These are phyloP conservation scores for Haplographium delicatum DNA, from an alignment of 495 filamentous ascomycete genomes.

Conservation along the genomic window DNA sequence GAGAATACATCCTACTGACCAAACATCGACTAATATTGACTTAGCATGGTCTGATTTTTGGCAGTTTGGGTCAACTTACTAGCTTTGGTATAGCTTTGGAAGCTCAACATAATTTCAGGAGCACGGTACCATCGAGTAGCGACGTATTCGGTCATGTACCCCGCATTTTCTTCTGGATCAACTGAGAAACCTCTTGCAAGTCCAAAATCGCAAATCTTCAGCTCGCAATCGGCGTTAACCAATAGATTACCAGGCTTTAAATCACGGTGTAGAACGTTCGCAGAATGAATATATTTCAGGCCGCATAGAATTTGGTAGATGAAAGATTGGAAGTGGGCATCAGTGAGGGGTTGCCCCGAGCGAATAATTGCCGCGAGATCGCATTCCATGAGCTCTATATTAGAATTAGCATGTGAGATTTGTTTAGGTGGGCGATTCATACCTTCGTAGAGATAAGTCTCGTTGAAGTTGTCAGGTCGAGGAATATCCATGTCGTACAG, in stretches of 20 bases:
- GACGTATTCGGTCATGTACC: conserved; percentile 99
- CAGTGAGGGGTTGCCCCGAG: conserved; percentile 91
- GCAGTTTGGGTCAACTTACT: conserved; percentile 55
- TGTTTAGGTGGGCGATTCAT: conserved; percentile 17
- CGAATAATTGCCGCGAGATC: conserved; percentile 97
- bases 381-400: conserved; percentile 94
- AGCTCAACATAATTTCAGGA: conserved; percentile 98
- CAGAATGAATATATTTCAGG: conserved; percentile 97
- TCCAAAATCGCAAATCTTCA: conserved; percentile 99
- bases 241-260: conserved; percentile 95
- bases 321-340: conserved; percentile 94
- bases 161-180: conserved; percentile 96
- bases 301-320: conserved; percentile 95
- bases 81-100: conserved; percentile 99
- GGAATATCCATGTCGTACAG: conserved; percentile 99
- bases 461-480: conserved; percentile 96
- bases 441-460: conserved; percentile 99
- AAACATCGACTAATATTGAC: conserved; percentile 79
- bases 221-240: conserved; percentile 97
- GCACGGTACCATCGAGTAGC: conserved; percentile 98
- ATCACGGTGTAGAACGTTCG: conserved; percentile 94
- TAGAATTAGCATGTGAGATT: conserved; percentile 14
- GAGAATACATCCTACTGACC: conserved; percentile 97
- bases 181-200: conserved; percentile 93
- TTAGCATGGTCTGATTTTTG: neutral